phyloP scores from a whole-genome alignment of 2,329 filamentous ascomycete species.

The Alternaria viburni region DNA sequence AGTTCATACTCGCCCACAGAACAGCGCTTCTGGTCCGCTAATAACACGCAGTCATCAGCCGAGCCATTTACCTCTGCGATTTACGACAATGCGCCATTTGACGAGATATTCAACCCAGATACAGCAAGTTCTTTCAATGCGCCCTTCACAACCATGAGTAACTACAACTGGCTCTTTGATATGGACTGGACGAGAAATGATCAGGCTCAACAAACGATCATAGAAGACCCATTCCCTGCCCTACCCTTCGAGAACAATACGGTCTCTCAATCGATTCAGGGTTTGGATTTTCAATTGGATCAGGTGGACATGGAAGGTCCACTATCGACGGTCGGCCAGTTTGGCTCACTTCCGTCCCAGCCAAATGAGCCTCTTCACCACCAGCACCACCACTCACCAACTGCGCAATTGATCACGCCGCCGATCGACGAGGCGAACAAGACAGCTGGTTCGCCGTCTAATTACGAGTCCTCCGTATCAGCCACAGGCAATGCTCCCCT shows the following conservation, averaged over 20 bases:
- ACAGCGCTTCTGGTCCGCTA: slow-evolving; percentile 41
- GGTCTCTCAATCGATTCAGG: slow-evolving; percentile 27
- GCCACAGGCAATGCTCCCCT: background rate
- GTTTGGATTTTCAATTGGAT: slow-evolving; percentile 34
- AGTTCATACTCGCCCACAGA: slow-evolving; percentile 33
- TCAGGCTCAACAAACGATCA: slow-evolving; percentile 21
- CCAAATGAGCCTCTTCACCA: slow-evolving; percentile 31
- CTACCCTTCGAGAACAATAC: slow-evolving; percentile 26
- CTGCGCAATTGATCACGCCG: slow-evolving; percentile 26
- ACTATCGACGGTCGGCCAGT: slow-evolving; percentile 26
- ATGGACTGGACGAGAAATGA: slow-evolving; percentile 44
- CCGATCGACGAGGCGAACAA: slow-evolving; percentile 20
- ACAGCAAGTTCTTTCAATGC: slow-evolving; percentile 70
- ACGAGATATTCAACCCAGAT: slow-evolving; percentile 65
- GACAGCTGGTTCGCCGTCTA: background rate
- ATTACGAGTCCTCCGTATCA: background rate
- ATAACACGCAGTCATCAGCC: slow-evolving; percentile 38
- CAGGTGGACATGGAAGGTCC: slow-evolving; percentile 29
- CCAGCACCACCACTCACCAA: slow-evolving; percentile 23
- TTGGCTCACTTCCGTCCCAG: slow-evolving; percentile 31
- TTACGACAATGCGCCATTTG: slow-evolving; percentile 51
- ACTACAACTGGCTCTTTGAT: slow-evolving; percentile 69
- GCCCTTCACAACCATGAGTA: slow-evolving; percentile 67
- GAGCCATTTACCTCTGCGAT: slow-evolving; percentile 25
- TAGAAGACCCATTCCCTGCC: slow-evolving; percentile 30